Conservation (phyloP, 1,284 basidiomycete genomes). For the Ceratobasidium sp. region DNA sequence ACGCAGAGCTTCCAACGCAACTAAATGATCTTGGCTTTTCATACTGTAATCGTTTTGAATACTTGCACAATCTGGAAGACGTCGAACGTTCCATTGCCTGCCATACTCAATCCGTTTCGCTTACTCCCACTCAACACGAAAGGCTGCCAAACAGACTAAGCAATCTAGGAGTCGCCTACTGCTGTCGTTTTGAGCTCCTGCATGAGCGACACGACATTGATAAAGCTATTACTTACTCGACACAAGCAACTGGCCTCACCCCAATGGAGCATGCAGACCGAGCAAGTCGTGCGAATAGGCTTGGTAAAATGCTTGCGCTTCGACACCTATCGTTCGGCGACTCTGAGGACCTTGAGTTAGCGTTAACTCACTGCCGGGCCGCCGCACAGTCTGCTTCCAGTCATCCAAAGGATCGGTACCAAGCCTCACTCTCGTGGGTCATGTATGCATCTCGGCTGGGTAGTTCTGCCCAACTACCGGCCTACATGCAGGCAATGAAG, state of each 20-base stretch:
- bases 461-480: neutral
- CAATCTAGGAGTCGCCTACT: slow-evolving; percentile 6
- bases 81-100: neutral
- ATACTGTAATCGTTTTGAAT: neutral
- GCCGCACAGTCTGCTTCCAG: neutral
- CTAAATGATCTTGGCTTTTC: neutral
- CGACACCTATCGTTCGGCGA: neutral
- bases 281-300: too few species aligned
- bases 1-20: neutral
- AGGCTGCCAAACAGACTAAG: neutral
- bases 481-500: slow-evolving; percentile 5
- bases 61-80: neutral
- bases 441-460: neutral
- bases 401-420: neutral
- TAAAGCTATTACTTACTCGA: neutral
- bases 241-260: neutral
- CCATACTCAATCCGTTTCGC: neutral
- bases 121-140: slow-evolving; percentile 1
- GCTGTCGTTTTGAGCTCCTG: slow-evolving; percentile 1
- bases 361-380: neutral
- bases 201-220: too few species aligned
- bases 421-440: slow-evolving; percentile 14
- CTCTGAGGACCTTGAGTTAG: neutral
- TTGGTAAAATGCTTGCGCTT: too few species aligned
- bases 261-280: neutral